Evolutionary conservation across 1,284 basidiomycete genomes (phyloP), one percentile per base, ranked within the genome.

Genomic region (Neotropicomus parvogracilis): DNA sequence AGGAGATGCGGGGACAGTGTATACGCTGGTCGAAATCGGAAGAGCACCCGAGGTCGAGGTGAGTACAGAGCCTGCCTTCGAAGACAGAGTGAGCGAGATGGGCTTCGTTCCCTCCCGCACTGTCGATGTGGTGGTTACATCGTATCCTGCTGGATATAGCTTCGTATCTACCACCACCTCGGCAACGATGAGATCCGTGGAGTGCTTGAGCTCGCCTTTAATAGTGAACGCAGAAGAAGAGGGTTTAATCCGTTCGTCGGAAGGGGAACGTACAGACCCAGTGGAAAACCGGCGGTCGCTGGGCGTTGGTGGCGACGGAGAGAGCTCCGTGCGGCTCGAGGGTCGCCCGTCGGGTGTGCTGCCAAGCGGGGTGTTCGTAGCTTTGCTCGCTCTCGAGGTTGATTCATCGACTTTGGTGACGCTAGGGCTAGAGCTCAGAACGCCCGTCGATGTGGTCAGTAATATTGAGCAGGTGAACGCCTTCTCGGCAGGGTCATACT

Each of bases 1-100:
- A n/a, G 88, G 83, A 2, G 89, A 91, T 4, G 84, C 80, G 1
- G 91, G 88, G 45, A 93, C 75, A 1, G 84, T 86, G 63, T 82
- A 75, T 27, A 86, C 67, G 12, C 75, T 72, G 49, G 75, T 75
- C 19, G 67, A 63, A 42, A 88, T 63, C 2, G 85, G 85, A 3
- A 85, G 70, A 4, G 60, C 59, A 16, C 11, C 40, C n/a, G 42
- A 7, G 16, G 37, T 47, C 16, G 39, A 10, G 28, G 35, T 32
- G 8, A 45, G 24, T n/a, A 7, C 6, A 3, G 34, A n/a, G 6
- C 17, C 26, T 4, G 31, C 17, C n/a, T 28, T n/a, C 19, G 21
- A 26, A 13, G 58, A 55, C 16, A 58, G 54, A 5, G 40, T 28
- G 26, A 68, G 54, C 13, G 64, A 53, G 20, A 67, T 46, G 16